Conservation (phyloP, 2,329 filamentous ascomycete species). For the Alternaria atra region DNA sequence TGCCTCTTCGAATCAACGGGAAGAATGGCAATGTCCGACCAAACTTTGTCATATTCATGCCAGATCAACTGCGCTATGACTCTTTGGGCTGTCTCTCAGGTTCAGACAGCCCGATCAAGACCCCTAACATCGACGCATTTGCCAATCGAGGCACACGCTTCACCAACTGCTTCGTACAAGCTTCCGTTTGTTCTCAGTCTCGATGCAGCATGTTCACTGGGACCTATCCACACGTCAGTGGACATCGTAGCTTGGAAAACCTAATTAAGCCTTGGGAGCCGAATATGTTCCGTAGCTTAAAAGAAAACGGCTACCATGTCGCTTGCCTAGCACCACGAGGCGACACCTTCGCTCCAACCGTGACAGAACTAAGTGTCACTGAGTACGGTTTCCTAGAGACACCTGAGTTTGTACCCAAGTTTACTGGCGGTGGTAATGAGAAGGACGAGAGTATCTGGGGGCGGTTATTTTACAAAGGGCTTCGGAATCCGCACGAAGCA, state of each 20-base stretch:
- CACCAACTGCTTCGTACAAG: slow-evolving; percentile 58
- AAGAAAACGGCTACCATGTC: not conserved
- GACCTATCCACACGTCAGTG: slow-evolving; percentile 57
- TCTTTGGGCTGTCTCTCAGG: slow-evolving; percentile 48
- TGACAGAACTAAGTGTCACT: slow-evolving; percentile 54
- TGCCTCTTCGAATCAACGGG: too few relatives aligned
- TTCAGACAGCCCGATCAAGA: slow-evolving; percentile 36
- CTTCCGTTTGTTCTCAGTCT: slow-evolving; percentile 59
- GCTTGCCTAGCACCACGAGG: slow-evolving; percentile 45
- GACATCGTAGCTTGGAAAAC: slow-evolving; percentile 58
- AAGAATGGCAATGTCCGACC: not conserved
- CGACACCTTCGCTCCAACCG: slow-evolving; percentile 55
- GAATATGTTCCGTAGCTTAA: slow-evolving; percentile 55
- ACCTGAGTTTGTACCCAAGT: not conserved
- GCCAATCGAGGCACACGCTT: slow-evolving; percentile 51
- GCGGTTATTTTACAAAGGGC: slow-evolving; percentile 56
- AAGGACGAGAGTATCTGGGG: slow-evolving; percentile 49
- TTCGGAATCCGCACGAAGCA: slow-evolving; percentile 27
- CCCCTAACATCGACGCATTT: slow-evolving; percentile 57
- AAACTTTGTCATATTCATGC: slow-evolving; percentile 57
- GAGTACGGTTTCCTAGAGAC: slow-evolving; percentile 24
- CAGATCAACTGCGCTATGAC: slow-evolving; percentile 59
- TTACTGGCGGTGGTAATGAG: too few relatives aligned
- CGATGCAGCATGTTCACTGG: slow-evolving; percentile 60
- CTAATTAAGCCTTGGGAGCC: slow-evolving; percentile 61